Evolutionary conservation across 225 moss, liverwort and hornwort genomes (phyloP).

Genomic region (Straminergon stramineum): DNA sequence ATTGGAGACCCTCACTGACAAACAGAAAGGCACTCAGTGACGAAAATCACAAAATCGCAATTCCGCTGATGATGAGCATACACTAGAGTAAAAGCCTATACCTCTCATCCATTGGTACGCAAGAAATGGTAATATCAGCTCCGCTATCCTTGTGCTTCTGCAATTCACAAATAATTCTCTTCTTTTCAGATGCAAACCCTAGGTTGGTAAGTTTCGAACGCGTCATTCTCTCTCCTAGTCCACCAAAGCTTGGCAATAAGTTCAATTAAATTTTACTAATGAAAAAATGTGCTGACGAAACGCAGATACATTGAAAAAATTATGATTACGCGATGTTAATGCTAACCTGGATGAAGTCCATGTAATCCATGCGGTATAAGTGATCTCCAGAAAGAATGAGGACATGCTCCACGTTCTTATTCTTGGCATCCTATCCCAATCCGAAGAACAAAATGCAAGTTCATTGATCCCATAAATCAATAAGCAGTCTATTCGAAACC

Average conservation of each 20-base stretch:
- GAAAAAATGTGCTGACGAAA: background rate
- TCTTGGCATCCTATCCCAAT: slow-evolving; percentile 66
- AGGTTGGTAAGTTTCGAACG: background rate
- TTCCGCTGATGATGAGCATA: background rate
- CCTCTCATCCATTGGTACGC: slow-evolving; percentile 87
- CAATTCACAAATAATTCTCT: background rate
- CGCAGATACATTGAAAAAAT: background rate
- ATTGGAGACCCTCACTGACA: background rate
- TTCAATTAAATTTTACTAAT: background rate
- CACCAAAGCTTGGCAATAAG: background rate
- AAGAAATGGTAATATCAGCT: slow-evolving; percentile 73
- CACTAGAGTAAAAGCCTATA: background rate
- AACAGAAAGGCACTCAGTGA: background rate
- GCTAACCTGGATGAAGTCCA: slow-evolving; percentile 90
- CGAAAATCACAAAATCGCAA: background rate
- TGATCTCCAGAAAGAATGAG: slow-evolving; percentile 89
- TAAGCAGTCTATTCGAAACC: background rate
- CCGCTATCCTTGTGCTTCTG: slow-evolving; percentile 81
- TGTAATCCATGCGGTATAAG: slow-evolving; percentile 94
- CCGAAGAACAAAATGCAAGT: background rate
- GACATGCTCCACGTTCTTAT: slow-evolving; percentile 76
- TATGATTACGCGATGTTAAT: background rate
- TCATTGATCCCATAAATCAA: background rate
- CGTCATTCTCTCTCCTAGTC: background rate
- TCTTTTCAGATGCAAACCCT: background rate